These are phyloP conservation scores for Lactarius evosmus DNA, from an alignment of 768 basidiomycete genomes.

Conservation along the genomic window DNA sequence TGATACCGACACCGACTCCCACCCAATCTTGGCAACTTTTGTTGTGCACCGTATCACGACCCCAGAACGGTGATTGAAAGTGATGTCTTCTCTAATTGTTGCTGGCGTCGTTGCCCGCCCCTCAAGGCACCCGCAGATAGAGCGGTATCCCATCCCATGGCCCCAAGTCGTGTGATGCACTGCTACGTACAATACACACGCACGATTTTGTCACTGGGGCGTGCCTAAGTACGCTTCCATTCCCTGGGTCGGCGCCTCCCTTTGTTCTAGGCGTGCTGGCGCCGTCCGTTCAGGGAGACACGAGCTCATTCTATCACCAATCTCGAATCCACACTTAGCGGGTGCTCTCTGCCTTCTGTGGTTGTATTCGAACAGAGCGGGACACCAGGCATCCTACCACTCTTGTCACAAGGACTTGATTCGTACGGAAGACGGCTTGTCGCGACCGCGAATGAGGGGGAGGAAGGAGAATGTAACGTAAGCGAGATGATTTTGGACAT, in stretches of 20 bases:
- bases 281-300: not conserved
- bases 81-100: not conserved
- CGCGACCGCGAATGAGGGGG: not conserved
- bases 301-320: not conserved
- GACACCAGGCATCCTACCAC: not conserved
- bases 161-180: not conserved
- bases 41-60: not conserved
- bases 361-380: too few species aligned
- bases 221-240: not conserved
- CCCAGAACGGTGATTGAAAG: not conserved
- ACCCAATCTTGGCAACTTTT: not conserved
- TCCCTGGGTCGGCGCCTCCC: not conserved
- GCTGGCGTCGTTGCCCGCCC: not conserved
- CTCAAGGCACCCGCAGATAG: not conserved
- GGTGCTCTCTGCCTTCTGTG: not conserved
- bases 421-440: not conserved
- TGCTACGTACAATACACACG: not conserved
- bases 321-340: not conserved
- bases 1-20: not conserved
- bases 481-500: too few species aligned
- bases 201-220: not conserved
- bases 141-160: not conserved
- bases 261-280: not conserved
- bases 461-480: not conserved
- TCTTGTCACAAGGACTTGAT: not conserved